Evolutionary conservation across 345 rosid species (phyloP).

Genomic region (Arabis alpina): DNA sequence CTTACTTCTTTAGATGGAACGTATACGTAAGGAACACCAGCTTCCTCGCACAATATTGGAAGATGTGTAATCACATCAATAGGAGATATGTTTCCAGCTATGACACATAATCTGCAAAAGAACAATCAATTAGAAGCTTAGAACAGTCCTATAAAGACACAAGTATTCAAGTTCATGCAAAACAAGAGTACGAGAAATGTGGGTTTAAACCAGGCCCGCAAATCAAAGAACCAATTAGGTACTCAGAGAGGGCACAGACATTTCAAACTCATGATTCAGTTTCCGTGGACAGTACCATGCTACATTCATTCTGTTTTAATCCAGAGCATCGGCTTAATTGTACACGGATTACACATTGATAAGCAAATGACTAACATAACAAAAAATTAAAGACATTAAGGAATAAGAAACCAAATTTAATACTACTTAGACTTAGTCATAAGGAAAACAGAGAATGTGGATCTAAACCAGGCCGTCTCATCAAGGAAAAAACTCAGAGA

Average conservation of each 20-base stretch:
- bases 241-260: slow-evolving; percentile 55
- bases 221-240: slow-evolving; percentile 27
- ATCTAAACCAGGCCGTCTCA: slow-evolving; percentile 42
- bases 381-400: neutral
- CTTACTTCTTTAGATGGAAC: slow-evolving; percentile 92
- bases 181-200: slow-evolving; percentile 2
- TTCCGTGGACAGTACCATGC: slow-evolving; percentile 67
- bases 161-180: neutral
- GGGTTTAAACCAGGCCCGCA: slow-evolving; percentile 41
- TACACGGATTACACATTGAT: slow-evolving; percentile 2
- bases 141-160: no score
- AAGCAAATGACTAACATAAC: neutral
- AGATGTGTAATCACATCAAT: slow-evolving; percentile 96
- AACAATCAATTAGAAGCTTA: neutral
- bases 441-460: slow-evolving; percentile 30
- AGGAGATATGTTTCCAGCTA: slow-evolving; percentile 97
- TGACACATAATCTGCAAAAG: slow-evolving; percentile 73
- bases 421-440: no score
- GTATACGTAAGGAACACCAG: slow-evolving; percentile 82
- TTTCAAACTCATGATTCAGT: slow-evolving; percentile 34
- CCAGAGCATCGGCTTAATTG: slow-evolving; percentile 65
- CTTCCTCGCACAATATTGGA: slow-evolving; percentile 88
- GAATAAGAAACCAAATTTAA: no score
- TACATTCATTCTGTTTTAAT: slow-evolving; percentile 47
- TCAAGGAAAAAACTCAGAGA: slow-evolving; percentile 27